A percentile compares a stretch with the other conserved stretches of the same genome.
phyloP scores from a whole-genome alignment of 139 green algal genomes.

The Micractinium sp. region DNA sequence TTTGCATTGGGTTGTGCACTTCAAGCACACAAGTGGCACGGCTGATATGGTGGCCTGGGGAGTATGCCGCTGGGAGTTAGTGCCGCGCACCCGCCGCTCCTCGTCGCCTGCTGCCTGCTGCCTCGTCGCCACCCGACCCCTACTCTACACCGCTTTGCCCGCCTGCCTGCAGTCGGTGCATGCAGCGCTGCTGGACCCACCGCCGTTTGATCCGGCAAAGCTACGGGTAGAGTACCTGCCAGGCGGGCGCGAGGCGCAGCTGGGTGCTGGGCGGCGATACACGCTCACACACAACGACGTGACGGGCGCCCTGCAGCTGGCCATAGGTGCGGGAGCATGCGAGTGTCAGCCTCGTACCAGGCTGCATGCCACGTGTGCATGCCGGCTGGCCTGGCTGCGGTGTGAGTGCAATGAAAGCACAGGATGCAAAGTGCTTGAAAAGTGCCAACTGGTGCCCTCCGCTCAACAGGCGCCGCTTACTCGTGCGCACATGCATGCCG shows the following conservation, averaged over 20 bases:
- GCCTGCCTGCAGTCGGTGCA: background rate
- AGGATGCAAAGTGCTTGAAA: background rate
- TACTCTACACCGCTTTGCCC: too few relatives aligned
- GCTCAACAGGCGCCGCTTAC: background rate
- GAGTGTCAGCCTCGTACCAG: background rate
- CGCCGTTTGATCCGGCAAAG: constrained; percentile 73
- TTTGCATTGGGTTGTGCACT: background rate
- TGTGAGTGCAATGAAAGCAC: background rate
- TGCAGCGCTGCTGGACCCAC: constrained; percentile 69
- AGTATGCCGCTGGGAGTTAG: background rate
- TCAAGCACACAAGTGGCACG: background rate
- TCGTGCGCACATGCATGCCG: background rate
- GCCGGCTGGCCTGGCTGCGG: too few relatives aligned
- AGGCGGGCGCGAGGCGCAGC: background rate
- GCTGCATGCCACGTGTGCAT: too few relatives aligned
- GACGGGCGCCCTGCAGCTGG: constrained; percentile 79
- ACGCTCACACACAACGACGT: constrained; percentile 95
- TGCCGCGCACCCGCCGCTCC: background rate
- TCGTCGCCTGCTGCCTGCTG: background rate
- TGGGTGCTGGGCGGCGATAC: constrained; percentile 64
- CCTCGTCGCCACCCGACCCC: background rate
- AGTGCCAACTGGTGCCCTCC: background rate
- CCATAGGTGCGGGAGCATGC: constrained; percentile 52
- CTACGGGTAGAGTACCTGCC: constrained; percentile 62
- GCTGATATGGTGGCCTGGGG: background rate